A percentile compares a stretch with the other conserved stretches of the same genome.
phyloP scores from a whole-genome alignment of 495 filamentous ascomycete species.

The Aspergillus leporis region DNA sequence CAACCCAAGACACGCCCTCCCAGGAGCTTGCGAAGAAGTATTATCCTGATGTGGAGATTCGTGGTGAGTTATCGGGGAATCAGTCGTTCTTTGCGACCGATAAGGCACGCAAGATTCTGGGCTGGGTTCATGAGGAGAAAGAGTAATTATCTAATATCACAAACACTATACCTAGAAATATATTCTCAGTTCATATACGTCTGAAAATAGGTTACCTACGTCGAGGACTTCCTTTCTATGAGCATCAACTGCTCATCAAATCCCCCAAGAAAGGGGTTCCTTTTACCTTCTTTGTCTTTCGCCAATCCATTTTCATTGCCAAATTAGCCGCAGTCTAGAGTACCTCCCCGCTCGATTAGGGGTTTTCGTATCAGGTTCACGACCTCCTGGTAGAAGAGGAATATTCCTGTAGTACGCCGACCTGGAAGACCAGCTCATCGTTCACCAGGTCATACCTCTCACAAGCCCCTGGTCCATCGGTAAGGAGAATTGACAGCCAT shows the following conservation, averaged over 20 bases:
- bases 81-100: conserved; percentile 12
- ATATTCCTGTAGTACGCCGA: too few species aligned
- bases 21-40: conserved; percentile 12
- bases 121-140: conserved; percentile 14
- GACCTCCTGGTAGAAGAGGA: too few species aligned
- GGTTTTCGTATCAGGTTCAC: too few species aligned
- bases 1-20: conserved; percentile 13
- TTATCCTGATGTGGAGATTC: conserved; percentile 11
- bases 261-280: too few species aligned
- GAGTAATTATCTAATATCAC: conserved; percentile 2
- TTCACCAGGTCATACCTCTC: too few species aligned
- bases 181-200: not conserved
- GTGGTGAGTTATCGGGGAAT: conserved; percentile 4
- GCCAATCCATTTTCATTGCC: too few species aligned
- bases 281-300: too few species aligned
- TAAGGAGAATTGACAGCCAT: too few species aligned
- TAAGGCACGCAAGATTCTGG: conserved; percentile 8
- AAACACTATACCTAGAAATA: not conserved
- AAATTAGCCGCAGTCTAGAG: too few species aligned
- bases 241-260: not conserved
- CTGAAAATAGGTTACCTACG: not conserved
- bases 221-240: not conserved
- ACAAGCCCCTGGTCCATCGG: too few species aligned
- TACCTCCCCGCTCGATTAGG: too few species aligned
- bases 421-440: too few species aligned